A percentile compares a stretch with the other conserved stretches of the same genome.
Conservation (phyloP, 192 early-diverging fungal species). For the Backusella tuberculispora region DNA sequence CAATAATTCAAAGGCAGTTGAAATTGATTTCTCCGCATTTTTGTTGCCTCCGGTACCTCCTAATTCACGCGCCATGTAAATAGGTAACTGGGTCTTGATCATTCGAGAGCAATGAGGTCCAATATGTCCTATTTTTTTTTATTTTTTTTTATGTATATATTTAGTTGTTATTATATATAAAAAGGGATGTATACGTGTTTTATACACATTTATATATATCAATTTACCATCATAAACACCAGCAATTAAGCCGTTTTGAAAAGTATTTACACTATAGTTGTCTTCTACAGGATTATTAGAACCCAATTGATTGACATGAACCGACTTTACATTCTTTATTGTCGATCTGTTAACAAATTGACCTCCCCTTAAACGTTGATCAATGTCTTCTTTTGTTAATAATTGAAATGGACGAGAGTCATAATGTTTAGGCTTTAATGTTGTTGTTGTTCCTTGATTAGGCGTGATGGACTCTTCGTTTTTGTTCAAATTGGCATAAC, state of each 20-base stretch:
- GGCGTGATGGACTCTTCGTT: background rate
- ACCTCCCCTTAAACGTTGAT: constrained; percentile 22
- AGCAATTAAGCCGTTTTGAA: constrained; percentile 47
- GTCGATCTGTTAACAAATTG: constrained; percentile 33
- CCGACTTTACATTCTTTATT: constrained; percentile 40
- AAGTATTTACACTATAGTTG: constrained; percentile 44
- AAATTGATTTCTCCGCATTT: constrained; percentile 43
- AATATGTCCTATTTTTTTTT: constrained; percentile 40
- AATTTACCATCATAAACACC: constrained; percentile 57
- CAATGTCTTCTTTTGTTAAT: constrained; percentile 24
- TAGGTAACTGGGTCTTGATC: constrained; percentile 50
- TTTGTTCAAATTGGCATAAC: background rate
- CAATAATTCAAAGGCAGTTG: constrained; percentile 51
- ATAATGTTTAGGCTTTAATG: background rate
- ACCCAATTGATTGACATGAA: constrained; percentile 51
- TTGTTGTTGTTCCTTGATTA: background rate
- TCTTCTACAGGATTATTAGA: constrained; percentile 62
- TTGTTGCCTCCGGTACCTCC: constrained; percentile 34
- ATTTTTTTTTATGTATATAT: background rate
- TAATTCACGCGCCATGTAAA: constrained; percentile 48
- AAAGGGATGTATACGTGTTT: too few species aligned
- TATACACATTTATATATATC: too few species aligned
- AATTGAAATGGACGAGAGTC: constrained; percentile 30
- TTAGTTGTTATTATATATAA: background rate
- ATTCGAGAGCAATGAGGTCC: constrained; percentile 53